Evolutionary conservation across 78 protist genomes (phyloP).

Genomic region (Chrysochromulina tobinii): DNA sequence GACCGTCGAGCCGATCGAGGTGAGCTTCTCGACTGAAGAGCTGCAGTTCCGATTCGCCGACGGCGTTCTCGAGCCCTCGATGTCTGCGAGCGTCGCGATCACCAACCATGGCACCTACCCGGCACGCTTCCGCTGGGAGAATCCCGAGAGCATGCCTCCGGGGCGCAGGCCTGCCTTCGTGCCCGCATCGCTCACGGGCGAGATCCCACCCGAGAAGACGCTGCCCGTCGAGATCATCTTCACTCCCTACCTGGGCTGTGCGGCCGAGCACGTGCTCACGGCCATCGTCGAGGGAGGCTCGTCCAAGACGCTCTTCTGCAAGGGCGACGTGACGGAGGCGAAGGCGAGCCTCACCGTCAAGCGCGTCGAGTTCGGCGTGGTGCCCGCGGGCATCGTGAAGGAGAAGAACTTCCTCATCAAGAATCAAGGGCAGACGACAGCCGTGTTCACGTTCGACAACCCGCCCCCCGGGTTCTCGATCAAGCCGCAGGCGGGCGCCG

Average conservation of each 20-base stretch:
- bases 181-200: neutral
- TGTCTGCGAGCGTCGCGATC: neutral
- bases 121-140: slow-evolving; percentile 30
- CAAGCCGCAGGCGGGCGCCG: neutral
- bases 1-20: slow-evolving; percentile 50
- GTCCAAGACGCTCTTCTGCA: neutral
- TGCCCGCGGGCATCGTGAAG: slow-evolving; percentile 37
- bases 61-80: neutral
- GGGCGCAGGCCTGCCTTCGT: neutral
- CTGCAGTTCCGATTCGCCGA: slow-evolving; percentile 45
- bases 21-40: slow-evolving; percentile 21
- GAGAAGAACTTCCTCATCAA: neutral
- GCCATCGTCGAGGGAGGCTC: slow-evolving; percentile 47
- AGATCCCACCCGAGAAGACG: neutral
- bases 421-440: neutral
- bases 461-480: neutral
- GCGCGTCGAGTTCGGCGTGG: slow-evolving; percentile 46
- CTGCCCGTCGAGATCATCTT: slow-evolving; percentile 2
- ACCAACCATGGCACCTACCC: neutral
- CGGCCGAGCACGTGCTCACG: neutral
- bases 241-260: slow-evolving; percentile 16
- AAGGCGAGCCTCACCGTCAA: neutral
- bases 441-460: neutral
- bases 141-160: neutral
- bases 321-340: slow-evolving; percentile 32